A percentile compares a stretch with the other conserved stretches of the same genome.
These are phyloP conservation scores for Talaromyces borbonicus DNA, from an alignment of 495 filamentous ascomycete species.

Conservation along the genomic window DNA sequence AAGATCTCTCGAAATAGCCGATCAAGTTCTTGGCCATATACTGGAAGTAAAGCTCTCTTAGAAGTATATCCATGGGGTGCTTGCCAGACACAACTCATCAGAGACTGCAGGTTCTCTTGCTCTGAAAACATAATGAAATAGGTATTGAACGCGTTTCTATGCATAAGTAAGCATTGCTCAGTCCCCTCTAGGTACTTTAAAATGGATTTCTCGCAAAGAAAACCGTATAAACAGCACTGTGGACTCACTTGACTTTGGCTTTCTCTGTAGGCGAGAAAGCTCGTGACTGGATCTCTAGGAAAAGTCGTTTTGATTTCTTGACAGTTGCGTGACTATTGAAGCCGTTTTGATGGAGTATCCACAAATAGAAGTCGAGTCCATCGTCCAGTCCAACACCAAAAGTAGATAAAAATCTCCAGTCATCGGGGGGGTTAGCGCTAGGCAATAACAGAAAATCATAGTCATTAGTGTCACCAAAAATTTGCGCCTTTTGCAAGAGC, in stretches of 20 bases:
- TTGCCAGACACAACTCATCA: slow-evolving; percentile 2
- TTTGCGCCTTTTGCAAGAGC: not conserved
- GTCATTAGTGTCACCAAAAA: not conserved
- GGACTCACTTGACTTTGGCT: not conserved
- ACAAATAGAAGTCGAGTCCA: slow-evolving; percentile 6
- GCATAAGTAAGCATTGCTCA: slow-evolving; percentile 1
- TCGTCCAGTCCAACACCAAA: slow-evolving; percentile 2
- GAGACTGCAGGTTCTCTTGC: not conserved
- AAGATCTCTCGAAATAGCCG: slow-evolving; percentile 6
- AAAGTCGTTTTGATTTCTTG: not conserved
- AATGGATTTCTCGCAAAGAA: no score
- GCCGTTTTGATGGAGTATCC: slow-evolving; percentile 1
- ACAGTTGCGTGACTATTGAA: not conserved
- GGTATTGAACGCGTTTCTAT: not conserved
- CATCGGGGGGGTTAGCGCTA: slow-evolving; percentile 1
- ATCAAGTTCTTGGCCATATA: slow-evolving; percentile 1
- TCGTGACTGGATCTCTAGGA: slow-evolving; percentile 4
- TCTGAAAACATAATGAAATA: not conserved
- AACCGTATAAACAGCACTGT: not conserved
- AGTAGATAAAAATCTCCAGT: slow-evolving; percentile 4
- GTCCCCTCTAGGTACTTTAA: not conserved
- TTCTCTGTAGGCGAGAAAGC: not conserved
- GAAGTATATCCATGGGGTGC: not conserved
- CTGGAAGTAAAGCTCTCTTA: not conserved
- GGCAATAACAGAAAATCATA: not conserved